Evolutionary conservation across 306 rosid species (phyloP).

Genomic region (Fragaria iinumae): DNA sequence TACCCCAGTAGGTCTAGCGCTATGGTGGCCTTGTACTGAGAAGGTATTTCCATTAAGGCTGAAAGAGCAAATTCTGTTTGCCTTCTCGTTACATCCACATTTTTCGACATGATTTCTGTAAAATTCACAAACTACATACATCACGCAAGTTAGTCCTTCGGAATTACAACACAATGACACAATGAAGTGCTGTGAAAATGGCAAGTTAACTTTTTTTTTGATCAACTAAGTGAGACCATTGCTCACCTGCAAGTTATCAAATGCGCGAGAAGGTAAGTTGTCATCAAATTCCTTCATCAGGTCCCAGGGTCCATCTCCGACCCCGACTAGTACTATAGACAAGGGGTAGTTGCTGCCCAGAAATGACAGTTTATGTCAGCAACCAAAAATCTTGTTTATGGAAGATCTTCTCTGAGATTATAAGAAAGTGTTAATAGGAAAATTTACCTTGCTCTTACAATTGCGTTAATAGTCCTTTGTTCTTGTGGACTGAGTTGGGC

Average conservation of each 20-base stretch:
- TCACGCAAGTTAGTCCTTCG: conserved; percentile 15
- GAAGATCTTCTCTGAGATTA: neutral
- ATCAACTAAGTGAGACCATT: conserved; percentile 1
- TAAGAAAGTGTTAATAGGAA: neutral
- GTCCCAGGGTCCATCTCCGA: conserved; percentile 99
- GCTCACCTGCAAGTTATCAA: conserved; percentile 83
- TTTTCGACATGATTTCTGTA: conserved; percentile 69
- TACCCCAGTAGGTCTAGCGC: conserved; percentile 78
- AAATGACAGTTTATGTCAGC: conserved; percentile 22
- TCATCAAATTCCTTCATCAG: conserved; percentile 87
- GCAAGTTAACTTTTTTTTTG: neutral
- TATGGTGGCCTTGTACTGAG: conserved; percentile 85
- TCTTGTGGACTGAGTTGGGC: conserved; percentile 79
- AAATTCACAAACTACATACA: conserved; percentile 72
- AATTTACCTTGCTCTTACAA: conserved; percentile 83
- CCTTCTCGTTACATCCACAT: conserved; percentile 44
- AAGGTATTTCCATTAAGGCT: conserved; percentile 93
- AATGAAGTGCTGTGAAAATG: neutral
- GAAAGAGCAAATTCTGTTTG: conserved; percentile 70
- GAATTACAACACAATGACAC: conserved; percentile 30
- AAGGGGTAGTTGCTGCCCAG: conserved; percentile 68
- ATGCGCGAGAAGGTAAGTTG: conserved; percentile 78
- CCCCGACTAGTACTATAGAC: conserved; percentile 84
- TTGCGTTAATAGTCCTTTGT: conserved; percentile 72
- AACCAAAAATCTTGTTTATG: neutral